Base-by-base conservation (phyloP, 148 eudicot species). In the Cornus florida region DNA sequence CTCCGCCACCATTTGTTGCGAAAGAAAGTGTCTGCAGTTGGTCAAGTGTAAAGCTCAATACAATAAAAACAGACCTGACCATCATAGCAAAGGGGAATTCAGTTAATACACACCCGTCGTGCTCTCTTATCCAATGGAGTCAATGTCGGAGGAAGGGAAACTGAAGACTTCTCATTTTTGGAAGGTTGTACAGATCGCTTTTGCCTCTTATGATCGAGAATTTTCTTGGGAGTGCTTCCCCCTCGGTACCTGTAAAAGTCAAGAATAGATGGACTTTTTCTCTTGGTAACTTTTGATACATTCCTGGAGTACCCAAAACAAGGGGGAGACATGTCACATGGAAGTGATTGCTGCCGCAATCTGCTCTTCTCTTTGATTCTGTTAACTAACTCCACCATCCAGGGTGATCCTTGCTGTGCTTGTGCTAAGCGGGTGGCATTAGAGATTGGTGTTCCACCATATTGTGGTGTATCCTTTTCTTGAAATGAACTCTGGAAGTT, bases 371-470 rank as follows among this genome's bases (percentile, higher is more conserved):
- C 99, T 82, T 89, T 91, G 53, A 96, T 83, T 71, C 93, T 89
- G 76, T 97, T 97, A 0, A 97, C 90, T 82, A 97, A 97, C 71
- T 94, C 98, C 16, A 90, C 89, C 14, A 95, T 97, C 99, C 99
- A 94, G 13, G 99, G 97, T 22, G 98, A 97, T 43, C 97, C 98
- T 82, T 86, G 84, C 76, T 83, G 94, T 74, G 78, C 74, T 67
- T 88, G 87, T 38, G 80, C 85, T n/a, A 90, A 89, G 32, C 82
- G 84, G 69, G 94, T 80, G 68, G 97, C 97, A 57, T 91, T 94
- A 35, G 88, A 87, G 68, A 94, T 85, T 31, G 94, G 88, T 77
- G 98, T 90, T 81, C 88, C 88, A 71, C 85, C 87, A 70, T 67
- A 83, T 22, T 48, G 67, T 77, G 77, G 75, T 23, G 69, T 73